Base-by-base conservation (phyloP, 805 yeast genomes). In the Starmerella gropengiesseri region DNA sequence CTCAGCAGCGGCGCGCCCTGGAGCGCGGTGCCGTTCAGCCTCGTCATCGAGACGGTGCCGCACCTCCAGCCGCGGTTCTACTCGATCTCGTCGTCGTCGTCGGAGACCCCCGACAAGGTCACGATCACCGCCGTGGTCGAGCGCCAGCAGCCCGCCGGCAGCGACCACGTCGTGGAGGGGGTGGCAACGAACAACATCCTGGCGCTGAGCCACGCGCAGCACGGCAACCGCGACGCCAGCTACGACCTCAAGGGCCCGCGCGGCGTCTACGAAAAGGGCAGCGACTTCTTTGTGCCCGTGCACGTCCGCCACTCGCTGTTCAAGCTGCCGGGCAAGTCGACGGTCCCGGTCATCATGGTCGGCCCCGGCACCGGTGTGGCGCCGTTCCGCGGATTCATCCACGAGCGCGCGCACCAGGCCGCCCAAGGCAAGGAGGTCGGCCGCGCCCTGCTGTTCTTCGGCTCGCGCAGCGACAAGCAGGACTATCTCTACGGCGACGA, bases 341-440 rank as follows among this genome's bases (percentile, higher is more conserved):
- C 73, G 3, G 75, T 78, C 25, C 96, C 97, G 14, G 71, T 89
- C 18, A 85, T 89, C 55, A 75, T 87, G 81, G 73, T 89, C 57
- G 98, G 98, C 22, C 97, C 98, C 35, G 98, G 98, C 51, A 91
- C 98, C 3, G 98, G 98, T 62, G 89, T 89, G 39, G 97, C 98
- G 8, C 98, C 98, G 48, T 84, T 91, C 69, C 78, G 98, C 67
- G 98, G 94, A 3, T 89, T 89, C 53, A 64, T 89, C 28, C 78
- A 93, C 66, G 98, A 89, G 60, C 79, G 87, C 56, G 81, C 78
- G n/a, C 60, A 65, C 30, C 73, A 68, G 57, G 65, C 64, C 11
- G 68, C 67, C 45, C 68, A 69, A 51, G 75, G 62, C 44, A 61
- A 61, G 41, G 73, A 68, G 9, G 64, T 83, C 36, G 97, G 96